Evolutionary conservation across 2,329 filamentous ascomycete genomes (phyloP), one percentile per base, ranked within the genome.

Genomic region (Aspergillus quadricinctus): DNA sequence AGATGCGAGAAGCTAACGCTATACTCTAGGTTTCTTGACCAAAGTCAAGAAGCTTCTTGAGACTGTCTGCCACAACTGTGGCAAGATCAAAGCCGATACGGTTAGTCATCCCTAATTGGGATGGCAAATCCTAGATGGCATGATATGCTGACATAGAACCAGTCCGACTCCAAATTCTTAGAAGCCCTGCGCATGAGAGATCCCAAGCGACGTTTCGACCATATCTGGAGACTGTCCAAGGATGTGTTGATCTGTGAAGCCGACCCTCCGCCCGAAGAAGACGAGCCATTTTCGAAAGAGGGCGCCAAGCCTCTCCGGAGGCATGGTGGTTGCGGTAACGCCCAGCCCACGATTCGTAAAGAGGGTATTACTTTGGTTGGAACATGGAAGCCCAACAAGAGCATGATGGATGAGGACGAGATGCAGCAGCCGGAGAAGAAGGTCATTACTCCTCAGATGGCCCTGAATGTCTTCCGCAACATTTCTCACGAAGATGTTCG

Each of bases 11-110:
- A 65, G 53, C 73, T 75, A 61, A 73, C 63, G n/a, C 52, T 48
- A 21, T 55, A 49, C 43, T 68, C 79, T 82, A 80, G 94, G 94
- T 69, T 99, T 97, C 78, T 89, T 99, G 79, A 95, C 90, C 76
- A 97, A 97, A 81, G 92, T 96, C 78, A 99, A 99, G 83, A 99
- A 97, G 82, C 86, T 99, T 68, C 82, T 99, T 75, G 95, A 99
- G 83, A 94, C 92, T 67, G 92, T 99, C 76, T 99, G 95, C 83
- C 92, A 96, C 80, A 97, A 95, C 77, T 99, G 95, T 83, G 93
- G 92, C 79, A 96, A 94, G 82, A 90, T 97, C 72, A 85, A 96
- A 82, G 88, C 92, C 78, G 92, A 97, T 84, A 90, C 91, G 88
- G 93, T 97, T 88, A 91, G 93, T 95, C 81, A 82, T 81, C 80